Evolutionary conservation across 2,329 filamentous ascomycete genomes (phyloP).

Genomic region (Pestalotiopsis sp.): DNA sequence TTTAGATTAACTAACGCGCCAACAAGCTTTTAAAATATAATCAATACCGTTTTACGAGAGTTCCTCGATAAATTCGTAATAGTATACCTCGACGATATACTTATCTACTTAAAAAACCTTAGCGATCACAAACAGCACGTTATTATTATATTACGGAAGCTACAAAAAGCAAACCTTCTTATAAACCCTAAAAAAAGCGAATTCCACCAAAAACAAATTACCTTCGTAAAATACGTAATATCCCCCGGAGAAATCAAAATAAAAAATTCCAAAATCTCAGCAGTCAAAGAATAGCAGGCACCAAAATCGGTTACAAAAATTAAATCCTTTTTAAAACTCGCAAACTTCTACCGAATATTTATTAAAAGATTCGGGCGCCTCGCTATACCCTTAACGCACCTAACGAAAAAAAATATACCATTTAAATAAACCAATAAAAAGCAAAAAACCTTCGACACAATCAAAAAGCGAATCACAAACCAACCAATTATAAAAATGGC

Average conservation of each 20-base stretch:
- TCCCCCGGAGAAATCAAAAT: constrained; percentile 26
- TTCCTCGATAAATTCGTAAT: constrained; percentile 11
- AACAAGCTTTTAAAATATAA: constrained; percentile 17
- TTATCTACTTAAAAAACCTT: constrained; percentile 29
- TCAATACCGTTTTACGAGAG: constrained; percentile 16
- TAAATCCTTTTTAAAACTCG: too few species aligned
- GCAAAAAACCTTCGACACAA: too few species aligned
- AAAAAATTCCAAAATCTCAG: constrained; percentile 25
- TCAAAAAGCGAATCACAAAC: too few species aligned
- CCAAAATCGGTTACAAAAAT: too few species aligned
- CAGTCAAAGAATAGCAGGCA: constrained; percentile 23
- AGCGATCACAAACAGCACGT: constrained; percentile 27
- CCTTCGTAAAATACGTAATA: constrained; percentile 34
- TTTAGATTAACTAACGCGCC: constrained; percentile 25
- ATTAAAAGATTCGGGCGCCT: too few species aligned
- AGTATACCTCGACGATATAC: constrained; percentile 22
- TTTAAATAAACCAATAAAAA: too few species aligned
- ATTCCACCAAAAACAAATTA: constrained; percentile 29
- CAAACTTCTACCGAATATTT: too few species aligned
- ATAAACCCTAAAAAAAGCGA: constrained; percentile 30
- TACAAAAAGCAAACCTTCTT: constrained; percentile 13
- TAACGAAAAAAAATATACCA: too few species aligned
- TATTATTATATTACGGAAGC: constrained; percentile 19
- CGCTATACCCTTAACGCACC: too few species aligned
- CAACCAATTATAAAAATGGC: too few species aligned